Conservation (phyloP, 2,329 filamentous ascomycete species). For the Calonectria pseudoturangicola region DNA sequence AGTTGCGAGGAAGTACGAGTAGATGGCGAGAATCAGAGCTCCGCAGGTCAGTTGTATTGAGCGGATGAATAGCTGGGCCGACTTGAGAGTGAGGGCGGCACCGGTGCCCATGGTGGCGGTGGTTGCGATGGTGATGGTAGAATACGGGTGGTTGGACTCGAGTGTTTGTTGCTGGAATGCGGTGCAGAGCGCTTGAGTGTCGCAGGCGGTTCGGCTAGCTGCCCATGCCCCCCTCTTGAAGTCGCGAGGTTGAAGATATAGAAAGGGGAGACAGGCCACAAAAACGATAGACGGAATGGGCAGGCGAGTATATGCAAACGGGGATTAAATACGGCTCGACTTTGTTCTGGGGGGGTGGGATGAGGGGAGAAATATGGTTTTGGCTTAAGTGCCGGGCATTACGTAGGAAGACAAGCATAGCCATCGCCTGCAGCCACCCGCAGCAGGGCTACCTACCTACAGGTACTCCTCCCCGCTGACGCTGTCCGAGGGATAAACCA, state of each 20-base stretch:
- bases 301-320: background rate
- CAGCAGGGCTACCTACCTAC: background rate
- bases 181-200: constrained; percentile 1
- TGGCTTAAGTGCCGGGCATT: constrained; percentile 10
- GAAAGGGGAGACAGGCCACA: background rate
- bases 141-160: background rate
- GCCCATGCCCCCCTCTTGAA: background rate
- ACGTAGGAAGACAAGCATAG: constrained; percentile 24
- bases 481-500: constrained; percentile 1
- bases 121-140: background rate
- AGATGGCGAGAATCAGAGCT: constrained; percentile 84
- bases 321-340: background rate
- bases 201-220: background rate
- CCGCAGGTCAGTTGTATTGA: constrained; percentile 83
- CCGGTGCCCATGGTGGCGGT: constrained; percentile 56
- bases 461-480: constrained; percentile 17
- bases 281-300: background rate
- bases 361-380: constrained; percentile 22
- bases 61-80: constrained; percentile 82
- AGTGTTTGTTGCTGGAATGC: constrained; percentile 5
- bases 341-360: background rate
- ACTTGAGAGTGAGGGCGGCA: constrained; percentile 76
- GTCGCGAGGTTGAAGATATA: background rate
- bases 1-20: constrained; percentile 88
- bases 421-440: constrained; percentile 11